These are phyloP conservation scores for Dactylonectria estremocensis DNA, from an alignment of 2,329 filamentous ascomycete species.

Conservation along the genomic window DNA sequence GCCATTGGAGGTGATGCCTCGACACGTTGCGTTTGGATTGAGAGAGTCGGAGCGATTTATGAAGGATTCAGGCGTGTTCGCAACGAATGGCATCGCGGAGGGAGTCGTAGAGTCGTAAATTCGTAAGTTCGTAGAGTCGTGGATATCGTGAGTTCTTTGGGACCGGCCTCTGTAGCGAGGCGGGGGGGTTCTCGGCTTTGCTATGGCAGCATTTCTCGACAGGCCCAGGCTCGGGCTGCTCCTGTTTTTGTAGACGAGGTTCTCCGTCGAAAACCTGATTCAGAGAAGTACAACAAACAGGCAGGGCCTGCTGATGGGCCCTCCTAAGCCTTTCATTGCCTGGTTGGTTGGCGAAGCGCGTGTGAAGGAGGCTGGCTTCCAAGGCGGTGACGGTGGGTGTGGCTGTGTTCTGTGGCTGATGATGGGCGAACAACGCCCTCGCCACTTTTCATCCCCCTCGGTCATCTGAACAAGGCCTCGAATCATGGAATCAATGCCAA, in stretches of 20 bases:
- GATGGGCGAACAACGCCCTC: too few relatives aligned
- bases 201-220: slow-evolving; percentile 5
- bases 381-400: slow-evolving; percentile 33
- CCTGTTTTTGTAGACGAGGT: slow-evolving; percentile 10
- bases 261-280: slow-evolving; percentile 23
- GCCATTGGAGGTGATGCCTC: slow-evolving; percentile 88
- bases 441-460: too few relatives aligned
- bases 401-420: slow-evolving; percentile 33
- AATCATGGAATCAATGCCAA: too few relatives aligned
- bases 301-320: slow-evolving; percentile 32
- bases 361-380: slow-evolving; percentile 31
- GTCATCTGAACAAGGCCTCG: too few relatives aligned
- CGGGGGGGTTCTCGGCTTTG: slow-evolving; percentile 7
- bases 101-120: background rate
- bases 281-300: slow-evolving; percentile 19
- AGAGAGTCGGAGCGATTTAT: slow-evolving; percentile 87
- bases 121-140: too few relatives aligned
- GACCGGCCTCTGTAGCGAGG: background rate
- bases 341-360: slow-evolving; percentile 43
- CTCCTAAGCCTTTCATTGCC: slow-evolving; percentile 26
- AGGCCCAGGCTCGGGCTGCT: slow-evolving; percentile 2
- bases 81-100: slow-evolving; percentile 57
- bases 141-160: too few relatives aligned
- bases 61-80: slow-evolving; percentile 83
- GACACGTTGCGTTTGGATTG: slow-evolving; percentile 87